phyloP scores from a whole-genome alignment of 2,329 filamentous ascomycete species.

The Elsinoe necatrix region DNA sequence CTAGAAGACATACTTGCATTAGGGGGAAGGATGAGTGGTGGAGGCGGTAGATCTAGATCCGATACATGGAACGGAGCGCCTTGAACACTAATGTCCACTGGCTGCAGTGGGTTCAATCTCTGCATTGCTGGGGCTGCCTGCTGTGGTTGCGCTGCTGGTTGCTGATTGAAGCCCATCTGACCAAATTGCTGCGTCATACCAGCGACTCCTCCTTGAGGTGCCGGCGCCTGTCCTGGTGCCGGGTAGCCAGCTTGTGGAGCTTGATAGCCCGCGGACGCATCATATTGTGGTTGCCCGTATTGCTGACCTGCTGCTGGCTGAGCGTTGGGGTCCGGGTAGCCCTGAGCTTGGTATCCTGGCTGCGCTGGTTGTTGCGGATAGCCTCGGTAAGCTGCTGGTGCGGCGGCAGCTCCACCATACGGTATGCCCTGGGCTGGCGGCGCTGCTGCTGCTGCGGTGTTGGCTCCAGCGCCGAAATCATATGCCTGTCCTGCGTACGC shows the following conservation, averaged over 20 bases:
- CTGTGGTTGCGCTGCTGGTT: conserved; percentile 41
- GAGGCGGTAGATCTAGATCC: conserved; percentile 84
- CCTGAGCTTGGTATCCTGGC: conserved; percentile 26
- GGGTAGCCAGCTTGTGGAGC: conserved; percentile 60
- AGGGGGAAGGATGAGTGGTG: conserved; percentile 79
- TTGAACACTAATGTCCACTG: conserved; percentile 67
- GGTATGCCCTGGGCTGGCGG: conserved; percentile 52
- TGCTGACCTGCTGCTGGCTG: conserved; percentile 20
- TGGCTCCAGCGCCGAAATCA: conserved; percentile 83
- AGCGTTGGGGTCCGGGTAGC: conserved; percentile 22
- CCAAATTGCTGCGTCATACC: conserved; percentile 78
- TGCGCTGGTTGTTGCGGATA: conserved; percentile 25
- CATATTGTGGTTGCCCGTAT: conserved; percentile 37
- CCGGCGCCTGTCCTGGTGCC: conserved; percentile 38
- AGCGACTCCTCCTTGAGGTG: conserved; percentile 31
- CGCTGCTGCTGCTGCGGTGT: conserved; percentile 45
- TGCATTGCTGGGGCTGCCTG: conserved; percentile 43
- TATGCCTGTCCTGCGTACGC: conserved; percentile 92
- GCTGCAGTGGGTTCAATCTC: conserved; percentile 78
- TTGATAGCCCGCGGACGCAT: conserved; percentile 54
- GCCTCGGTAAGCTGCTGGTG: conserved; percentile 21
- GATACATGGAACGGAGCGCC: conserved; percentile 90
- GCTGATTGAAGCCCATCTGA: conserved; percentile 57
- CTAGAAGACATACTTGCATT: conserved; percentile 57
- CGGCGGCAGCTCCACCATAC: conserved; percentile 22